Base-by-base conservation (phyloP, 2,329 filamentous ascomycete genomes). In the Fusarium nisikadoi region DNA sequence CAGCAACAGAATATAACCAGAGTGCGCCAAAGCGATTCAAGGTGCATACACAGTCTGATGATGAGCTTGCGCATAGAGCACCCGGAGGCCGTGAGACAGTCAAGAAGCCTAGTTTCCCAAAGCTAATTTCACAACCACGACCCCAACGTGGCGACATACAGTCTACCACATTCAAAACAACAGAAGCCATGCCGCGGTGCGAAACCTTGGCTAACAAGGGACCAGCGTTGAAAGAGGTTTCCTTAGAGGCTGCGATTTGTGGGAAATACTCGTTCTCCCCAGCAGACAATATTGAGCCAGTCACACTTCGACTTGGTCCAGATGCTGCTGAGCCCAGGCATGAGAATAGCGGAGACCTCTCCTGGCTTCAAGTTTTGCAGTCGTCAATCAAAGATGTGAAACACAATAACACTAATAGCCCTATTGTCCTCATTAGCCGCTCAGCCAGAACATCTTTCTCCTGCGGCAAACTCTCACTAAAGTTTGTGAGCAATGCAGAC, bases 131-230 rank as follows among this genome's bases (percentile, higher is more conserved):
- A 16, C 62, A 62, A n/a, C 42, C 45, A 29, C 36, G 42, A 19
- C 19, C 45, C 33, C 59, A 68, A 33, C 73, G 78, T 53, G 77
- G 75, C 35, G 80, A 81, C 42, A 79, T 81, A 19, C 60, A 56
- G 27, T 64, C 27, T 12, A 81, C 79, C 12, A 31, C 47, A 14
- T 78, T 77, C 36, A 31, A 31, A 23, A 10, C 47, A 16, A 7
- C 47, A 25, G 49, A 53, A 16, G 27, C 58, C 14, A 29, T 52
- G 6, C 13, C 20, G 29, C 38, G 49, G 35, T 38, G 52, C 13
- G 66, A 33, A 19, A 39, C 17, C 19, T 17, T 29, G 33, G 23
- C 4, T 38, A 14, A 36, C 49, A 31, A 54, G 27, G 29, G 17
- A 25, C 39, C 47, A 23, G 35, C 25, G 16, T 9, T 12, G 7